Evolutionary conservation across 176 grass and related monocot genomes (phyloP), one percentile per base, ranked within the genome.

Genomic region (Aegilops tauschii): DNA sequence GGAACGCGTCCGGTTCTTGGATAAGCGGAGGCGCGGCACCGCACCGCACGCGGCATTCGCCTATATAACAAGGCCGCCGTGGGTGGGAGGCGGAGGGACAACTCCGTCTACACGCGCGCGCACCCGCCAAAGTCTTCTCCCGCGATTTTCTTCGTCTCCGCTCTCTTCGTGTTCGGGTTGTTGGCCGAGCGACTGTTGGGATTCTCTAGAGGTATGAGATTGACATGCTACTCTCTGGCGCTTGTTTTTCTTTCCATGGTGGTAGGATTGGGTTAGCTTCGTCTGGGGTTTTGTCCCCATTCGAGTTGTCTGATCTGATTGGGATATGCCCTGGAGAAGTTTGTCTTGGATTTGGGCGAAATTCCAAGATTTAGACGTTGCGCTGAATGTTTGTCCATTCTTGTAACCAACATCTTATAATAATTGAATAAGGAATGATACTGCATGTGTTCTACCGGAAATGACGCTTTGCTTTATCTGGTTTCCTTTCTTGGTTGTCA

Each of bases 121-220:
- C 69, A 1, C 37, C 20, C 36, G 3, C 23, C 14, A 25, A 64
- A 32, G 25, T 79, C 49, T 69, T 73, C 36, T 68, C 56, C 49
- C 21, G 34, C 23, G 23, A 25, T 13, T 45, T 14, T 5, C 72
- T 75, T 27, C 25, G 5, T 21, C 36, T 50, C 14, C 12, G 49
- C 50, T 47, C 49, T 76, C 73, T 30, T 50, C 73, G 25, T 31
- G 56, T 59, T 59, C 56, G 20, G 56, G 56, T 59, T 59, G 20
- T 59, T 59, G 56, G 56, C 56, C 1, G 54, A 30, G 39, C 23
- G 52, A 9, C 9, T 0, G 6, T 56, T 65, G 73, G n/a, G 52
- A 2, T 86, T 77, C 37, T 12, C 40, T 20, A 29, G 71, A 90
- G 85, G 89, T 88, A 84, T 84, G 64, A 52, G 73, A 70, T 49